Conservation (phyloP, 306 rosid species). For the Vigna mungo region DNA sequence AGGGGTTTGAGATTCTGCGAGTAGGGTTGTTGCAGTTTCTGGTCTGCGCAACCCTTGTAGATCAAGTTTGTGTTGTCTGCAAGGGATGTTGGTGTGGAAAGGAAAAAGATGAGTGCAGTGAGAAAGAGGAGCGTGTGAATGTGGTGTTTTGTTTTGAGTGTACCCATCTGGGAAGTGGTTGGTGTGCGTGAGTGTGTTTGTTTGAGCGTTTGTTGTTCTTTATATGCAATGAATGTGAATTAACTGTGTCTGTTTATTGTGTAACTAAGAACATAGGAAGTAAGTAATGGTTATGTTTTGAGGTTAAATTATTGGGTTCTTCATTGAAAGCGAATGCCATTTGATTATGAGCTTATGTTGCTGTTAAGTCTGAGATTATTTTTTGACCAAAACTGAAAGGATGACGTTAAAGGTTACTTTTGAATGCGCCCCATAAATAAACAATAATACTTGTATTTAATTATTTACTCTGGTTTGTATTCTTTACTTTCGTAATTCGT, state of each 20-base stretch:
- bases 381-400: constrained; percentile 42
- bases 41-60: constrained; percentile 79
- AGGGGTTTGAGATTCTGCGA: constrained; percentile 67
- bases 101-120: background rate
- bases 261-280: background rate
- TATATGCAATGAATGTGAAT: background rate
- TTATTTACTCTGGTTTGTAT: too few species aligned
- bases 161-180: constrained; percentile 55
- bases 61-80: constrained; percentile 61
- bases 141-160: constrained; percentile 25
- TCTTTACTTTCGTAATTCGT: too few species aligned
- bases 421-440: background rate
- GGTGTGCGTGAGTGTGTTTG: background rate
- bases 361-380: background rate
- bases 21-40: constrained; percentile 64
- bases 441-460: background rate
- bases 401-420: background rate
- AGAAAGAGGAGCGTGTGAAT: constrained; percentile 31
- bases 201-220: background rate
- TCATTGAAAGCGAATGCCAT: too few species aligned
- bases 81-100: constrained; percentile 14
- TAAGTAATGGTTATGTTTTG: background rate
- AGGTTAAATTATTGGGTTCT: too few species aligned
- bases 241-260: background rate
- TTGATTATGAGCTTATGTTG: background rate